Conservation (phyloP, 345 rosid genomes). For the Orychophragmus violaceus region DNA sequence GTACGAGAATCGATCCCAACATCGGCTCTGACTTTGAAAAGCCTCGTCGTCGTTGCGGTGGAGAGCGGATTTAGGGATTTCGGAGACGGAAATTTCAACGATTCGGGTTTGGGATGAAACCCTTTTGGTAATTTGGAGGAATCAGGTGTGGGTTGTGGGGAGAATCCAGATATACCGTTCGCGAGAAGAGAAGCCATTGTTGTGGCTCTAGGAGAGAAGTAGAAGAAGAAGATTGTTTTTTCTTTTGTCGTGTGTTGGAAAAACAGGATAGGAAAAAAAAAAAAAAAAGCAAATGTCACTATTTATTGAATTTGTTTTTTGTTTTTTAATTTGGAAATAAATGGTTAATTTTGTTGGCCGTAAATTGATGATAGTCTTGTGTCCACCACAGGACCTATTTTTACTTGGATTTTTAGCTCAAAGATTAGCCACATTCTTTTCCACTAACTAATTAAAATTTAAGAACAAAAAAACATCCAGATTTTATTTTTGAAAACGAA, state of each 20-base stretch:
- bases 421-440: background rate
- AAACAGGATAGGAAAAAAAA: background rate
- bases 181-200: slow-evolving; percentile 43
- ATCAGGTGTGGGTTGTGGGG: slow-evolving; percentile 30
- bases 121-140: slow-evolving; percentile 28
- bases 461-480: no score
- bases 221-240: slow-evolving; percentile 1
- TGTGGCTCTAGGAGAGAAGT: slow-evolving; percentile 28
- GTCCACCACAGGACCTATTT: slow-evolving; percentile 3
- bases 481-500: no score
- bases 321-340: background rate
- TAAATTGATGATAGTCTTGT: slow-evolving; percentile 6
- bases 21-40: slow-evolving; percentile 43
- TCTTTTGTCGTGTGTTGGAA: background rate
- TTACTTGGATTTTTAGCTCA: background rate
- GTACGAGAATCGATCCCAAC: slow-evolving; percentile 36
- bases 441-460: background rate
- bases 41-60: background rate
- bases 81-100: slow-evolving; percentile 22
- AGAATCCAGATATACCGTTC: slow-evolving; percentile 39
- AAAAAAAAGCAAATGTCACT: background rate
- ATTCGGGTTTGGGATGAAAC: slow-evolving; percentile 33
- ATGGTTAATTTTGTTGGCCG: slow-evolving; percentile 8
- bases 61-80: slow-evolving; percentile 18
- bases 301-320: background rate